A percentile compares a stretch with the other conserved stretches of the same genome.
phyloP scores from a whole-genome alignment of 306 rosid species.

The Dalbergia cochinchinensis region DNA sequence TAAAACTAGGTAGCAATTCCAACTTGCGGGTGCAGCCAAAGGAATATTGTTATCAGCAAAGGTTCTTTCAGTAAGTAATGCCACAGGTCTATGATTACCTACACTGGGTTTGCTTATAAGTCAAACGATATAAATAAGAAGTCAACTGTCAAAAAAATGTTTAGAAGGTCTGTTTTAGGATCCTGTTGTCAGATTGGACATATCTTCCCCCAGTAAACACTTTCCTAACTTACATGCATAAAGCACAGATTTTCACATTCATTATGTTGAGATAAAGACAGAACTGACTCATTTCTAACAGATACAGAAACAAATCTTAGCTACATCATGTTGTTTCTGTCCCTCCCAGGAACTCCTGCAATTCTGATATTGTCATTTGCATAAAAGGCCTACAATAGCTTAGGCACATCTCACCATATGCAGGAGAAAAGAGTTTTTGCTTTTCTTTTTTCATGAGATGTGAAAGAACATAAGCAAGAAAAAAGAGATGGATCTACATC shows the following conservation, averaged over 20 bases:
- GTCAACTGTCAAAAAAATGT: conserved; percentile 22
- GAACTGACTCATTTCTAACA: neutral
- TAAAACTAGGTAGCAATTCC: neutral
- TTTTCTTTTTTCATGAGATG: conserved; percentile 15
- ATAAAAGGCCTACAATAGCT: neutral
- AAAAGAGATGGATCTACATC: conserved; percentile 18
- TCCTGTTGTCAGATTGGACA: conserved; percentile 2
- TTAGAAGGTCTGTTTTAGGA: conserved; percentile 17
- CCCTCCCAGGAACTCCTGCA: neutral
- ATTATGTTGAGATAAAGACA: conserved; percentile 15
- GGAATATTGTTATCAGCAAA: conserved; percentile 22
- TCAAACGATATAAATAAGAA: neutral
- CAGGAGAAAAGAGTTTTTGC: conserved; percentile 29
- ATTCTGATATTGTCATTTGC: neutral
- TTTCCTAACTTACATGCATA: conserved; percentile 20
- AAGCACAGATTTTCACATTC: conserved; percentile 32
- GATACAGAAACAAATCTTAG: conserved; percentile 8
- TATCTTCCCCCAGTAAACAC: conserved; percentile 18
- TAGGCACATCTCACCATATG: neutral
- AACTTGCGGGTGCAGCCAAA: neutral
- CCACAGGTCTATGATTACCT: neutral
- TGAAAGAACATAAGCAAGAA: conserved; percentile 32
- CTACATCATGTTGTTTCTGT: neutral
- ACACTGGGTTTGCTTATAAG: conserved; percentile 3
- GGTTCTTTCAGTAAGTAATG: neutral